Base-by-base conservation (phyloP, 306 rosid genomes). In the Notholithocarpus densiflorus region DNA sequence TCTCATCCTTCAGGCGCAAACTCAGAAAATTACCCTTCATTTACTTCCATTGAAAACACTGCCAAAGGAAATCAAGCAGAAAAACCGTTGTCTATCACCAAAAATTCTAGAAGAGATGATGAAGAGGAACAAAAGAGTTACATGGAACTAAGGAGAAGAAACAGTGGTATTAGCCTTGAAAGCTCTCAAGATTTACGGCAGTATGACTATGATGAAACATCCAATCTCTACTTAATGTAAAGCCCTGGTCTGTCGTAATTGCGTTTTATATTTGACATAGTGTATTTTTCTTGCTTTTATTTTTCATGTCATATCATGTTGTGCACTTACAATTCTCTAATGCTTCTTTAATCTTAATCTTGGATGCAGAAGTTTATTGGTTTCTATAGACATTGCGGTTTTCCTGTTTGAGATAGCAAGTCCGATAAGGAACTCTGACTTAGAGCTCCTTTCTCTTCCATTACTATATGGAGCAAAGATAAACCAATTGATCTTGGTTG, bases 351-450 rank as follows among this genome's bases (percentile, higher is more conserved):
- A 71, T 79, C 55, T 64, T 74, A 27, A 34, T 75, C 8, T 83
- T 80, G 72, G 81, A 31, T 84, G 91, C 98, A 94, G 98, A 78
- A 88, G 98, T 40, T 76, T 68, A 78, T 80, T 94, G 88, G 89
- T 78, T 69, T 91, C 98, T 23, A 77, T 92, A 70, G 87, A 94
- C 92, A 87, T 94, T 76, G 97, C 92, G 20, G 98, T 92, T 43
- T 85, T 89, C 76, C 92, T 94, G 77, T 94, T 94, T 85, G 98
- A 94, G 83, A 85, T 89, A 31, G 98, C 98, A 71, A 94, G 98
- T 84, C 98, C 98, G 65, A 82, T 94, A 64, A 88, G 84, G 81
- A 89, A 65, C 83, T 78, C 90, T 7, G 93, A 91, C 29, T 54
- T 86, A 3, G 90, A 88, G 86, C 86, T 92, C 56, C 82, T 91